Percentiles rank a stretch among this genome's conserved stretches.
phyloP scores from a whole-genome alignment of 139 green algal genomes.

The Limnomonas spitsbergensis region DNA sequence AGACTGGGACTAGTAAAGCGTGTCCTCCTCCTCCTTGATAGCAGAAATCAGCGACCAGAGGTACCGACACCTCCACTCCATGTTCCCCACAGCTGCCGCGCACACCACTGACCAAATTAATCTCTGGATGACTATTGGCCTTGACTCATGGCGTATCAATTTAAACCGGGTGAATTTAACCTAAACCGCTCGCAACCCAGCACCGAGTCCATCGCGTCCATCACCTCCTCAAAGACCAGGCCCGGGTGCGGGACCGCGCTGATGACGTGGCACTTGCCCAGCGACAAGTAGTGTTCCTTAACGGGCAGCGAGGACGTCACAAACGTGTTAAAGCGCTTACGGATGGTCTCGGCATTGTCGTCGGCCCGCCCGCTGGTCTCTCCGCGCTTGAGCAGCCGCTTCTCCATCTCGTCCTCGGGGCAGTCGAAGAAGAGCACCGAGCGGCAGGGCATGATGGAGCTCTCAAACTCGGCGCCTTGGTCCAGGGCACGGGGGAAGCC shows the following conservation, averaged over 20 bases:
- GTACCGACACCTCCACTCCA: too few relatives aligned
- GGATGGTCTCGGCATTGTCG: slow-evolving; percentile 93
- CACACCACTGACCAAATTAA: too few relatives aligned
- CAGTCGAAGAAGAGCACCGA: slow-evolving; percentile 79
- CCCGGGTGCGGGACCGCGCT: slow-evolving; percentile 25
- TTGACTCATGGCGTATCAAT: too few relatives aligned
- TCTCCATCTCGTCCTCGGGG: slow-evolving; percentile 79
- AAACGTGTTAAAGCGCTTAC: slow-evolving; percentile 92
- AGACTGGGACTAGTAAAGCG: too few relatives aligned
- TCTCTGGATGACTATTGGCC: too few relatives aligned
- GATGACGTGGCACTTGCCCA: slow-evolving; percentile 23
- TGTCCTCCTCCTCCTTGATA: too few relatives aligned
- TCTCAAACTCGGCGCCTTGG: slow-evolving; percentile 71
- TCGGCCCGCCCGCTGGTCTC: slow-evolving; percentile 86
- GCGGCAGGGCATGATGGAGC: slow-evolving; percentile 30
- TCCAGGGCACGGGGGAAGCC: slow-evolving; percentile 85
- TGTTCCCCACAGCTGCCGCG: too few relatives aligned
- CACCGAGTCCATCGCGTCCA: slow-evolving; percentile 14
- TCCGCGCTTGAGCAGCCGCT: slow-evolving; percentile 80
- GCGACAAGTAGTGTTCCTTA: slow-evolving; percentile 69
- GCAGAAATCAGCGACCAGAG: too few relatives aligned
- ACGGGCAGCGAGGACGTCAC: slow-evolving; percentile 78
- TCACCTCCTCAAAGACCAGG: slow-evolving; percentile 28
- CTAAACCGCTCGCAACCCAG: too few relatives aligned
- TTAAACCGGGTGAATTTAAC: too few relatives aligned